Evolutionary conservation across 371 early-diverging fungal genomes (phyloP).

Genomic region (Gilbertella persicaria): DNA sequence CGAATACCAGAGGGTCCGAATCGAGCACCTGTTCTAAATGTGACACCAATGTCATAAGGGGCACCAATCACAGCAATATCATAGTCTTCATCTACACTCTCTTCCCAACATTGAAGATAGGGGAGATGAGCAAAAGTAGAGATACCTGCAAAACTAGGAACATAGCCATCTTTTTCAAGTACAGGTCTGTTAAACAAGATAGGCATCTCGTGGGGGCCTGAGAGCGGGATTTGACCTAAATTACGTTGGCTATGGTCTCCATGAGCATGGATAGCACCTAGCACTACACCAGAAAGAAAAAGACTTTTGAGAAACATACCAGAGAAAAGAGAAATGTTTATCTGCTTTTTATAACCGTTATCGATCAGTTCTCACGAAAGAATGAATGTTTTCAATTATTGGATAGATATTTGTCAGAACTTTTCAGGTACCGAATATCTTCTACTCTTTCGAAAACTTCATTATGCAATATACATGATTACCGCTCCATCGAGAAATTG

Average conservation of each 20-base stretch:
- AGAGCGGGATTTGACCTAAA: constrained; percentile 18
- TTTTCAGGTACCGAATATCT: too few species aligned
- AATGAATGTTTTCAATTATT: not conserved
- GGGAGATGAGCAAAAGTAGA: constrained; percentile 55
- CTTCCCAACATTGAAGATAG: constrained; percentile 49
- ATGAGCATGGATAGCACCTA: constrained; percentile 10
- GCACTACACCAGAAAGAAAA: constrained; percentile 2
- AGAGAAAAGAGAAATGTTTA: not conserved
- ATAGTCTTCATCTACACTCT: constrained; percentile 36
- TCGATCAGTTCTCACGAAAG: constrained; percentile 10
- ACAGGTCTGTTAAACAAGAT: constrained; percentile 25
- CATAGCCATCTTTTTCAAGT: constrained; percentile 34
- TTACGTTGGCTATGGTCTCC: constrained; percentile 9
- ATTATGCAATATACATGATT: too few species aligned
- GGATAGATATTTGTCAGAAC: constrained; percentile 6
- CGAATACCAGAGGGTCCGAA: constrained; percentile 55
- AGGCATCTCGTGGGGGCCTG: constrained; percentile 21
- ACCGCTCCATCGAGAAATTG: too few species aligned
- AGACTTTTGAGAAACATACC: constrained; percentile 4
- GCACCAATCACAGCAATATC: constrained; percentile 53
- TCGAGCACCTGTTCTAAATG: constrained; percentile 51
- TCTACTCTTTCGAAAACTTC: too few species aligned
- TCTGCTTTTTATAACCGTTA: not conserved
- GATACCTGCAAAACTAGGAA: constrained; percentile 48
- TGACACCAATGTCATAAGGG: constrained; percentile 53